These are phyloP conservation scores for Wickerhamiella sorbophila DNA, from an alignment of 805 yeast species.

Conservation along the genomic window DNA sequence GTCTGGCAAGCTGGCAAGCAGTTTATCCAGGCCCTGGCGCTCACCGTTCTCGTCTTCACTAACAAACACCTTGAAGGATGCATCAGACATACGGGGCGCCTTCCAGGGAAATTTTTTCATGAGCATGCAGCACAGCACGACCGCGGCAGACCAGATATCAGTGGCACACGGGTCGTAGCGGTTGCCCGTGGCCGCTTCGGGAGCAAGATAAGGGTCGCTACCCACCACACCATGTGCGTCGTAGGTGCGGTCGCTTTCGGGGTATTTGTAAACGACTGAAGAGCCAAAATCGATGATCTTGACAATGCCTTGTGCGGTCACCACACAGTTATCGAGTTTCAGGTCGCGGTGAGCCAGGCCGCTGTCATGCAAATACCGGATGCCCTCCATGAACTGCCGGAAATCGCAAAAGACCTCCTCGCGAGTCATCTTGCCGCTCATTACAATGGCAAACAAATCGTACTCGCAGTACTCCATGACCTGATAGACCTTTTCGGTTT, in stretches of 20 bases:
- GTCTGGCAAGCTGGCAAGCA: conserved; percentile 55
- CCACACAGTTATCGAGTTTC: conserved; percentile 85
- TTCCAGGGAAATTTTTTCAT: conserved; percentile 91
- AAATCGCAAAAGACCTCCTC: conserved; percentile 80
- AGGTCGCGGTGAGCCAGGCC: conserved; percentile 88
- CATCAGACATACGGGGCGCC: conserved; percentile 69
- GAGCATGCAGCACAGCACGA: conserved; percentile 84
- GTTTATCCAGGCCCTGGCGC: conserved; percentile 46
- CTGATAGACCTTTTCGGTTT: conserved; percentile 71
- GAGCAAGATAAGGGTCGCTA: conserved; percentile 81
- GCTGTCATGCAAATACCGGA: conserved; percentile 58
- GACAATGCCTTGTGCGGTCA: conserved; percentile 67
- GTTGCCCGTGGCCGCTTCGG: conserved; percentile 73
- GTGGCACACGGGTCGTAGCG: conserved; percentile 87
- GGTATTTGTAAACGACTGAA: conserved; percentile 81
- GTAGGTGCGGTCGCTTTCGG: conserved; percentile 55
- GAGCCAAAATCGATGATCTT: conserved; percentile 89
- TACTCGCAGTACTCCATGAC: conserved; percentile 92
- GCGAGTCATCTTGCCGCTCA: conserved; percentile 76
- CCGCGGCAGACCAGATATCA: conserved; percentile 87
- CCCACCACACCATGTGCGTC: conserved; percentile 80
- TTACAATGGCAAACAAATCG: conserved; percentile 85
- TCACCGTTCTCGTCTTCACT: conserved; percentile 15
- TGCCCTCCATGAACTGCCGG: conserved; percentile 70
- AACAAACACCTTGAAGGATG: conserved; percentile 70